These are phyloP conservation scores for Ampelomyces quisqualis DNA, from an alignment of 2,329 filamentous ascomycete species.

Conservation along the genomic window DNA sequence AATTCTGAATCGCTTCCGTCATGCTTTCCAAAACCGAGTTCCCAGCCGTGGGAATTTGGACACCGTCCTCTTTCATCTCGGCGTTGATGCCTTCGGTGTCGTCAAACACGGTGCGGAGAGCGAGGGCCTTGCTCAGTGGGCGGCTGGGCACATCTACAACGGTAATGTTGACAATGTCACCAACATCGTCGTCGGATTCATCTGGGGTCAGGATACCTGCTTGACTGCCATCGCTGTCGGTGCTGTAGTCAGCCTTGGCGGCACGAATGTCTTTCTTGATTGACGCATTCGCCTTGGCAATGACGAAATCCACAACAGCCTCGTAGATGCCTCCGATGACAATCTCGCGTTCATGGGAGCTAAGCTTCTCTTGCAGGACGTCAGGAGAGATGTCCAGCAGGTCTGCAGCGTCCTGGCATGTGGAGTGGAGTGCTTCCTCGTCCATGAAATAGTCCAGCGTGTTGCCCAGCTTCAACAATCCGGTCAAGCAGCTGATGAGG, in stretches of 20 bases:
- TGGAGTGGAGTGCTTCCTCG: conserved; percentile 77
- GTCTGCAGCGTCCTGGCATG: conserved; percentile 86
- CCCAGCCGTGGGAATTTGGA: conserved; percentile 71
- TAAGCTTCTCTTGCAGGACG: conserved; percentile 73
- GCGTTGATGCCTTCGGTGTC: conserved; percentile 89
- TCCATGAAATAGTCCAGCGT: conserved; percentile 83
- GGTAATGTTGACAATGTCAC: conserved; percentile 85
- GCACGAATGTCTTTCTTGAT: conserved; percentile 74
- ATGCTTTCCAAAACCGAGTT: conserved; percentile 85
- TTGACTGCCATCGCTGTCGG: conserved; percentile 58
- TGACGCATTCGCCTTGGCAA: conserved; percentile 81
- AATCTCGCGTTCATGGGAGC: conserved; percentile 78
- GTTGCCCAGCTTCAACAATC: conserved; percentile 87
- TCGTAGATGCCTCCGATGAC: conserved; percentile 89
- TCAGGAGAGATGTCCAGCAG: conserved; percentile 86
- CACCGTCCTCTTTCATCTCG: conserved; percentile 95
- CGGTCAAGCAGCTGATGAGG: conserved; percentile 81
- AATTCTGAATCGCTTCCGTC: conserved; percentile 75
- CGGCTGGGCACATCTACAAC: conserved; percentile 82
- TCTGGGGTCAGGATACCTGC: conserved; percentile 63
- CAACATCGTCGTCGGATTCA: conserved; percentile 67
- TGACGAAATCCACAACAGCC: conserved; percentile 91
- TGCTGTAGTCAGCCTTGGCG: conserved; percentile 66
- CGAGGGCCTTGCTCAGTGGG: conserved; percentile 79
- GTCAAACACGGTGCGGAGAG: conserved; percentile 88